Conservation (phyloP, 768 basidiomycete species). For the Mycena rosella region DNA sequence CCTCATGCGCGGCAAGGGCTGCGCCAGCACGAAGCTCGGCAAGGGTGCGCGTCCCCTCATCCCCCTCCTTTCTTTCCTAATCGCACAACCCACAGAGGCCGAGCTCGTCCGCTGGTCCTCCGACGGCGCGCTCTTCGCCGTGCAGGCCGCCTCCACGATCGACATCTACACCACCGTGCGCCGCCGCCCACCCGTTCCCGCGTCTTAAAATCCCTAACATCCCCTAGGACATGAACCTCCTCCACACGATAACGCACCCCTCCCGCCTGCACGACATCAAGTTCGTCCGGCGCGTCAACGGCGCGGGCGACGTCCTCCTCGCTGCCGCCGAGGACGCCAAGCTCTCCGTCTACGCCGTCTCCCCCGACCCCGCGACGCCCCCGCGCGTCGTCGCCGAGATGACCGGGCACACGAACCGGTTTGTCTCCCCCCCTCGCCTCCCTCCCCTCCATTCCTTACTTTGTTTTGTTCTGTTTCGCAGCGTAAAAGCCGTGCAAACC, state of each 20-base stretch:
- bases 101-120: conserved; percentile 93
- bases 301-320: conserved; percentile 76
- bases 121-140: conserved; percentile 81
- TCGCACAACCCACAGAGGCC: conserved; percentile 70
- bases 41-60: conserved; percentile 69
- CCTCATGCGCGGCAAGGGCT: conserved; percentile 93
- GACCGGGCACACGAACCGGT: conserved; percentile 91
- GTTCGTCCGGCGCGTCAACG: conserved; percentile 74
- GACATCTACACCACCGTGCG: conserved; percentile 88
- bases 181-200: background rate
- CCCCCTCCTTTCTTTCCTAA: background rate
- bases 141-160: conserved; percentile 81
- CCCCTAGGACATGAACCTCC: conserved; percentile 86
- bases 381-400: conserved; percentile 79
- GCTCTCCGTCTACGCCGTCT: conserved; percentile 79
- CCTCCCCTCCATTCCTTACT: background rate
- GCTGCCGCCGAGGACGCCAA: conserved; percentile 94
- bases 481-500: conserved; percentile 86
- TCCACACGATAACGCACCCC: conserved; percentile 80
- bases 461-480: conserved; percentile 44
- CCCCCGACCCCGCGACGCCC: conserved; percentile 54
- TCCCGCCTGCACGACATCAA: conserved; percentile 88
- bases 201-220: conserved; percentile 5
- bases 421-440: conserved; percentile 41
- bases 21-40: conserved; percentile 89